Percentiles rank a stretch among this genome's conserved stretches.
Conservation (phyloP, 108 stramenopile genomes). For the Nitzschia palea region DNA sequence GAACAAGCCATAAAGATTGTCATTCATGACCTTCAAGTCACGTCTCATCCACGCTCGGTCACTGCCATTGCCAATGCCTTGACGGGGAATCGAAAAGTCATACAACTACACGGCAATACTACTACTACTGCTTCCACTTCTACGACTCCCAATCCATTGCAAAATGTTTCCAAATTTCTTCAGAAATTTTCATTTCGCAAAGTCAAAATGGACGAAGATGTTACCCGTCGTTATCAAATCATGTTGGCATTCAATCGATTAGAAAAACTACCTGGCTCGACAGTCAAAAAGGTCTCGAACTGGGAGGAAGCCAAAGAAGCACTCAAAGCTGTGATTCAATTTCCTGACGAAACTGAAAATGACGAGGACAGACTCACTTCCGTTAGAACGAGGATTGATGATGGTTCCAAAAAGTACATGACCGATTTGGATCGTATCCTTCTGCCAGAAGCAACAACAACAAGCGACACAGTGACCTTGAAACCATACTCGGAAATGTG, state of each 20-base stretch:
- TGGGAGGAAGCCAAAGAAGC: constrained; percentile 44
- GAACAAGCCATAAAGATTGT: not conserved
- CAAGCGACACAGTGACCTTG: no score
- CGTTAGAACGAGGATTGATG: not conserved
- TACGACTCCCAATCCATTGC: not conserved
- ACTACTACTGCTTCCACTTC: not conserved
- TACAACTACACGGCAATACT: not conserved
- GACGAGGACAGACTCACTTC: not conserved
- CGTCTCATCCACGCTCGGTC: not conserved
- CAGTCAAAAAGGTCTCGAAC: constrained; percentile 9
- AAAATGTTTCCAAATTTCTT: not conserved
- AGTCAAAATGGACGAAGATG: constrained; percentile 8
- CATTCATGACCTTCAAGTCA: not conserved
- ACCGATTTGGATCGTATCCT: not conserved
- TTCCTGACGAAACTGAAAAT: constrained; percentile 16
- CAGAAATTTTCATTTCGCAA: not conserved
- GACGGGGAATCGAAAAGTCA: constrained; percentile 11
- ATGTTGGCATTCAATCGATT: constrained; percentile 29
- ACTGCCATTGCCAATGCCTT: constrained; percentile 14
- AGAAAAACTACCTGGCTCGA: constrained; percentile 18
- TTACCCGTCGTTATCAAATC: constrained; percentile 24
- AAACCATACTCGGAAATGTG: constrained; percentile 24
- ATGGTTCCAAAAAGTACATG: constrained; percentile 3
- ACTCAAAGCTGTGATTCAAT: constrained; percentile 24
- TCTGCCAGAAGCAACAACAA: not conserved